Base-by-base conservation (phyloP, 164 flowering plant genomes). In the Tetracentron sinense region DNA sequence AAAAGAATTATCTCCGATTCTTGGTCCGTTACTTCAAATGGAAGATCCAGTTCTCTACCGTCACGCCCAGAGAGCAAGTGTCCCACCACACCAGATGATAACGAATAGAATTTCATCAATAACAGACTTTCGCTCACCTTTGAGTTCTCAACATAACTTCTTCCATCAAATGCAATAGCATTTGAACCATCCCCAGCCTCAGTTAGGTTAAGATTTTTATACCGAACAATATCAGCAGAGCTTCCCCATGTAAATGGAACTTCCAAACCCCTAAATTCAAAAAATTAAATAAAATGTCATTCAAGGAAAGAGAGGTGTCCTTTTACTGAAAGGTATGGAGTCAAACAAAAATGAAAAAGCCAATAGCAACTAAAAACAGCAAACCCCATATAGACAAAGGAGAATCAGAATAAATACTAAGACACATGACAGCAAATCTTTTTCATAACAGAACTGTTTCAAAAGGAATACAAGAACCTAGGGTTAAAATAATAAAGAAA, bases 41-140 rank as follows among this genome's bases (percentile, higher is more conserved):
- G 97, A 14, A 89, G 81, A 61, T 87, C 89, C 61, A 87, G 29
- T 69, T 85, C 90, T 68, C 59, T 72, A 31, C 84, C 86, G 46
- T 79, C 86, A 49, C 56, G 48, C 22, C 82, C 82, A 49, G 92
- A 76, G 14, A 87, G 87, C 72, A 91, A 64, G 65, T 87, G 89
- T 28, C 61, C 75, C 48, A 79, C 89, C 0, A 79, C 63, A n/a
- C 76, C 83, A 25, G 81, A 67, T 30, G 94, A 87, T 44, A 91
- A 69, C 7, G 91, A 71, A 66, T 89, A 89, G 72, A 91, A 91
- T 52, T 91, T 91, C 97, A 91, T 87, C 51, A 89, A 64, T 60
- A 85, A 50, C 65, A 89, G 67, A 74, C 96, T 89, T 46, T 89
- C 96, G 26, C 70, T 84, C 35, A 87, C 86, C 58, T 77, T 85